These are phyloP conservation scores for Capsaspora owczarzaki DNA, from an alignment of 78 protist genomes.

Conservation along the genomic window DNA sequence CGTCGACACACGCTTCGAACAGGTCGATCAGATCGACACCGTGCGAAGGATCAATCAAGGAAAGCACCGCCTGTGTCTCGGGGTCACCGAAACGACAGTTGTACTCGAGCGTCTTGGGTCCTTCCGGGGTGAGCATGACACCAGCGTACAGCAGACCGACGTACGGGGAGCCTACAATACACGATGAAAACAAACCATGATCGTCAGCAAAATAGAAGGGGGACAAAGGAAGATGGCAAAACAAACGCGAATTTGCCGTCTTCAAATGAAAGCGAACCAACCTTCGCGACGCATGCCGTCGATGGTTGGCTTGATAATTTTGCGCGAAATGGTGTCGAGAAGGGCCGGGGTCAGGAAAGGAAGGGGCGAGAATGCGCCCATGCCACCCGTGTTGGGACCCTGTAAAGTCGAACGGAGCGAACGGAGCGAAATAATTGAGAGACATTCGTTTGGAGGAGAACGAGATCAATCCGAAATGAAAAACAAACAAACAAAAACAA, in stretches of 20 bases:
- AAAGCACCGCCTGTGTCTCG: conserved; percentile 70
- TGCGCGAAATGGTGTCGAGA: neutral
- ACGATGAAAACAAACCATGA: neutral
- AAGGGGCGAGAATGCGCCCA: conserved; percentile 85
- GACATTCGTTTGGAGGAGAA: neutral
- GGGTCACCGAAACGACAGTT: conserved; percentile 87
- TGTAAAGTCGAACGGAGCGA: too few species aligned
- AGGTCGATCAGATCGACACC: neutral
- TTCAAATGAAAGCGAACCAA: neutral
- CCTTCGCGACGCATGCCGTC: conserved; percentile 51
- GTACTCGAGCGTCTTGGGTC: conserved; percentile 51
- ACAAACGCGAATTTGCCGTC: too few species aligned
- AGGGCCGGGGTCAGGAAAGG: conserved; percentile 42
- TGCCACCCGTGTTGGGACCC: conserved; percentile 70
- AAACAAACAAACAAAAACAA: neutral
- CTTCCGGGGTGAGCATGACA: conserved; percentile 45
- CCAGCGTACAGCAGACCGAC: conserved; percentile 77
- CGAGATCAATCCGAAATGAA: neutral
- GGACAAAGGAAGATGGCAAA: neutral
- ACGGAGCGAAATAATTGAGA: too few species aligned
- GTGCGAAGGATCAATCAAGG: conserved; percentile 35
- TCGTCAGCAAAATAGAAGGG: neutral
- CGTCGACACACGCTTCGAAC: conserved; percentile 42
- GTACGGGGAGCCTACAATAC: conserved; percentile 67
- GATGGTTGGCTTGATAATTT: conserved; percentile 62